Evolutionary conservation across 2,329 filamentous ascomycete genomes (phyloP), one percentile per base, ranked within the genome.

Genomic region (Colletotrichum sp.): DNA sequence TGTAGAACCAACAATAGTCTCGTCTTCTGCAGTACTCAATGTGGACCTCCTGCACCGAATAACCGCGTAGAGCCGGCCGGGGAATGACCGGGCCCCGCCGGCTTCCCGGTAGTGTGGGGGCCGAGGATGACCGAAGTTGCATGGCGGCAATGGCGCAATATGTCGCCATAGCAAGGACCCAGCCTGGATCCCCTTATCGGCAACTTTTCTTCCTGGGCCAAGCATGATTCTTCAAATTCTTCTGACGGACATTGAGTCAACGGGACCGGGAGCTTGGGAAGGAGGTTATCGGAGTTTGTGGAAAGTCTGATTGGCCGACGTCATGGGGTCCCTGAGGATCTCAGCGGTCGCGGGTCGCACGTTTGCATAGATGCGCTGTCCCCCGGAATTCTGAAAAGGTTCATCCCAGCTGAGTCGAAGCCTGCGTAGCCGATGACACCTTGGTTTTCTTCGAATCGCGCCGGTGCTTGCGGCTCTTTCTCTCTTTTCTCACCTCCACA

Each of bases 111-210:
- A 39, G 18, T 49, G 70, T 69, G 73, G 70, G 55, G 73, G 32
- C 73, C 63, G 39, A 63, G n/a, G 21, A 36, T 32, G 21, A 36
- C 74, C 74, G 70, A 74, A 65, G 21, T 76, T 59, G 74, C 57
- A 65, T 65, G 28, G 49, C 39, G 34, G 63, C 62, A 57, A 76
- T 76, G 64, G 74, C 74, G 74, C 70, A 65, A 74, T 74, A 66
- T 74, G 74, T 73, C 70, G 74, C 74, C 55, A 69, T 76, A 57
- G 15, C 64, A 44, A 52, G 34, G 64, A 34, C 49, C 59, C 70
- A 65, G 36, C 73, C 70, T 73, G 73, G 57, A 65, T 65, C 28
- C 34, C 63, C 70, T 60, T 65, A 65, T 69, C 64, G 70, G 55
- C 39, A 69, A 69, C 18, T 24, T 72, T 34, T 69, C 10, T 30